These are phyloP conservation scores for Chaetoceros tenuissimus DNA, from an alignment of 108 stramenopile genomes.

Conservation along the genomic window DNA sequence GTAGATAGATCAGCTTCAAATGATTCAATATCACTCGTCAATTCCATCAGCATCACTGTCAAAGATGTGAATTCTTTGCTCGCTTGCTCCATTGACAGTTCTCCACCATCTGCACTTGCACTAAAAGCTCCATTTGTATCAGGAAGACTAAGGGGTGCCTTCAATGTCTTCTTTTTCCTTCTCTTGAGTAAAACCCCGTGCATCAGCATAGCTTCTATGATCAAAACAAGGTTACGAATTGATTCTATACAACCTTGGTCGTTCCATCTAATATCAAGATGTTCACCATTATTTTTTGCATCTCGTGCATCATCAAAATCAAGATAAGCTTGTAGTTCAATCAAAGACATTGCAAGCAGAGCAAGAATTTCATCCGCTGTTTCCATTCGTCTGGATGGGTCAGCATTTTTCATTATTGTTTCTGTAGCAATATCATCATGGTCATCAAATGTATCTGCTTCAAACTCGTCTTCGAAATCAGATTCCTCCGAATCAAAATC, in stretches of 20 bases:
- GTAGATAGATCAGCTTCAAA: slow-evolving; percentile 37
- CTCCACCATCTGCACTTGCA: background rate
- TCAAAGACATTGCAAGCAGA: slow-evolving; percentile 44
- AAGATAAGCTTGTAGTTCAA: slow-evolving; percentile 42
- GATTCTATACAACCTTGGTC: slow-evolving; percentile 42
- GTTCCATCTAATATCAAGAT: slow-evolving; percentile 53
- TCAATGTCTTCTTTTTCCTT: background rate
- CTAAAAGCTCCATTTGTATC: background rate
- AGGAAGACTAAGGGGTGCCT: background rate
- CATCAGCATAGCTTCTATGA: slow-evolving; percentile 62
- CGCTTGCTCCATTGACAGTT: too few relatives aligned
- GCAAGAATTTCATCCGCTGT: slow-evolving; percentile 32
- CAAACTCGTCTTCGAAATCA: slow-evolving; percentile 19
- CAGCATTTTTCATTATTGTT: slow-evolving; percentile 1
- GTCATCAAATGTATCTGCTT: slow-evolving; percentile 12
- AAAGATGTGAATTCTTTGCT: slow-evolving; percentile 33
- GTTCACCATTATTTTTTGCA: slow-evolving; percentile 25
- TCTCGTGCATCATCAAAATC: slow-evolving; percentile 51
- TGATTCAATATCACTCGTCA: slow-evolving; percentile 66
- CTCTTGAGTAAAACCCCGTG: slow-evolving; percentile 38
- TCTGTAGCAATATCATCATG: slow-evolving; percentile 9
- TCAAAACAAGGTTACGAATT: slow-evolving; percentile 57
- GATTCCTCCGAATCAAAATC: slow-evolving; percentile 13
- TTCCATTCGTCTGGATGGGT: slow-evolving; percentile 5
- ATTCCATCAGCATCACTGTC: slow-evolving; percentile 60